Evolutionary conservation across 768 basidiomycete species (phyloP), one percentile per base, ranked within the genome.

Genomic region (Pulveroboletus frians): DNA sequence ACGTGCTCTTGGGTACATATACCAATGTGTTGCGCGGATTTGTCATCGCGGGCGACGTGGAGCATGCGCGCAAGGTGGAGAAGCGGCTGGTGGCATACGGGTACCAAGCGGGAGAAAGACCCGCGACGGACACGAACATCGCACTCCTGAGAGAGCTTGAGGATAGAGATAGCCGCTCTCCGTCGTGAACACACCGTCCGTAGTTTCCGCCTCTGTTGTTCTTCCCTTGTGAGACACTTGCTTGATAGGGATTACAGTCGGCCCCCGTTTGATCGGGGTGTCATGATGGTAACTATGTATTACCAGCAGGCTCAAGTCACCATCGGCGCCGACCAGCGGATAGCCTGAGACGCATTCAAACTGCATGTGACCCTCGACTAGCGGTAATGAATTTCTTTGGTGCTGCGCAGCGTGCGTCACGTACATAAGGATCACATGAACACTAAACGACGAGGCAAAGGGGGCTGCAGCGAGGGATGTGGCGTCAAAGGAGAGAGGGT

Each of bases 21-120:
- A 69, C 69, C 0, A 69, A 67, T 35, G 57, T 73, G 41, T 46
- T 78, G 44, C 63, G 65, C 1, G 72, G 71, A 15, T 72, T 76
- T 29, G 51, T 75, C 18, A 30, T 63, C 10, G 54, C 67, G 4
- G 56, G 55, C 23, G 55, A 62, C 23, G 43, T 69, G 8, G 38
- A 47, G n/a, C 65, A 61, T 7, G 71, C 72, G 5, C 56, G 57
- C 15, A 59, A 65, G 40, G 66, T 75, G 9, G 64, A 60, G 40
- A 35, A 36, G 31, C 64, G 68, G 45, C 37, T 71, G 32, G 31
- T 50, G n/a, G 46, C 36, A 3, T 41, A 40, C 39, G 50, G 46
- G 31, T 69, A 72, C 46, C 50, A 34, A 9, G 52, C 38, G 4
- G 68, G 70, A 17, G 49, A 61, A 9, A 39, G 58, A 20, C 44